phyloP scores from a whole-genome alignment of 2,329 filamentous ascomycete species.

The Beauveria australis region DNA sequence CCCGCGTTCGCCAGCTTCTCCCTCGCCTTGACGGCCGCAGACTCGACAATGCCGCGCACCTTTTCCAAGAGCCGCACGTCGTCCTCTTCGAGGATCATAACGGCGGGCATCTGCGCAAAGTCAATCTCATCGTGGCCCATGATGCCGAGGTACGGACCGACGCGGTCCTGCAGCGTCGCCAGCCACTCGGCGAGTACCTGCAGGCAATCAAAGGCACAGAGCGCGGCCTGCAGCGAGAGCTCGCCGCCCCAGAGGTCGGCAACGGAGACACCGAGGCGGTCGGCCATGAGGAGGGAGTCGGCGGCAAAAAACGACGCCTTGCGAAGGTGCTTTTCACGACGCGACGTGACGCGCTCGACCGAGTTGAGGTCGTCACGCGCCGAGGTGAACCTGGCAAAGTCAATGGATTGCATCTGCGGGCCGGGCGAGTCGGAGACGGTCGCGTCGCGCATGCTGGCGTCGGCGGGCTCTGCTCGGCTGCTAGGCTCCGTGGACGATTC shows the following conservation, averaged over 20 bases:
- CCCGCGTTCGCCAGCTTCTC: slow-evolving; percentile 40
- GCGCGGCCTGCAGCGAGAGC: slow-evolving; percentile 78
- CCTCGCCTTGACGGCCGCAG: slow-evolving; percentile 72
- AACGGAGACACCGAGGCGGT: slow-evolving; percentile 78
- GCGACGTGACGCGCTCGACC: slow-evolving; percentile 29
- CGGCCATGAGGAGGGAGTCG: slow-evolving; percentile 81
- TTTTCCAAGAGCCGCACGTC: slow-evolving; percentile 79
- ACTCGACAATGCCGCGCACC: slow-evolving; percentile 68
- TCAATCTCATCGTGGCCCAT: slow-evolving; percentile 78
- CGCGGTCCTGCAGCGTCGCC: slow-evolving; percentile 83
- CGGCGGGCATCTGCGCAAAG: slow-evolving; percentile 68
- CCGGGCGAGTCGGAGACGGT: slow-evolving; percentile 44
- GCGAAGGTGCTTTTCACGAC: slow-evolving; percentile 77
- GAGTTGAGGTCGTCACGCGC: not conserved
- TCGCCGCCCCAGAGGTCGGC: slow-evolving; percentile 77
- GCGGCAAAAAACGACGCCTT: slow-evolving; percentile 95
- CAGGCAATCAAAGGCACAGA: slow-evolving; percentile 90
- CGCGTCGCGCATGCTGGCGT: slow-evolving; percentile 38
- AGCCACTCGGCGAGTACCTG: slow-evolving; percentile 94
- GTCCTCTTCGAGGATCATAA: slow-evolving; percentile 87
- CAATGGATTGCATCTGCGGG: slow-evolving; percentile 41
- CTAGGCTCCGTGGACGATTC: slow-evolving; percentile 39
- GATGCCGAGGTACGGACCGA: slow-evolving; percentile 82
- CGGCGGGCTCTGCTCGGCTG: slow-evolving; percentile 22
- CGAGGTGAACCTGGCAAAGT: slow-evolving; percentile 31